Conservation (phyloP, 2,329 filamentous ascomycete genomes). For the Blastomyces silverae region DNA sequence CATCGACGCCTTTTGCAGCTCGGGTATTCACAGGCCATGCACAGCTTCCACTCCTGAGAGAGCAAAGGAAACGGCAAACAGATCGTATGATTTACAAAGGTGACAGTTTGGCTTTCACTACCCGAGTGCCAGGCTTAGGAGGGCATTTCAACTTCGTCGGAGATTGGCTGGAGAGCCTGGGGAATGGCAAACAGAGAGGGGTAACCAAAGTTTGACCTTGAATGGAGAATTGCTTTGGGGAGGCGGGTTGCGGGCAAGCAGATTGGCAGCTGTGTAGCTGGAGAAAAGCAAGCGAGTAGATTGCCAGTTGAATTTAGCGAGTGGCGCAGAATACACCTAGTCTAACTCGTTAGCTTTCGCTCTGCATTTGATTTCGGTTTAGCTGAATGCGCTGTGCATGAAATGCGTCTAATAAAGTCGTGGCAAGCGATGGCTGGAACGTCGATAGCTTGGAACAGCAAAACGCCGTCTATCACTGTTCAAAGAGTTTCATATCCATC, state of each 20-base stretch:
- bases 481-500: not conserved
- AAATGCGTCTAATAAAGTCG: not conserved
- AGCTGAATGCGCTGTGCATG: too few relatives aligned
- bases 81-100: slow-evolving; percentile 50
- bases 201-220: slow-evolving; percentile 40
- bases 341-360: too few relatives aligned
- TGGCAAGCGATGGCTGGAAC: not conserved
- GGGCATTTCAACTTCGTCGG: slow-evolving; percentile 55
- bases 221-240: slow-evolving; percentile 54
- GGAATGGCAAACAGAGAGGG: slow-evolving; percentile 35
- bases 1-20: slow-evolving; percentile 51
- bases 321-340: not conserved
- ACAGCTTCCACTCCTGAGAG: slow-evolving; percentile 44
- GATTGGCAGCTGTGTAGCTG: not conserved
- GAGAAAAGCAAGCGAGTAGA: slow-evolving; percentile 1
- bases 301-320: not conserved
- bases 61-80: slow-evolving; percentile 52
- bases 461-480: not conserved
- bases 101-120: slow-evolving; percentile 52
- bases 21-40: slow-evolving; percentile 52
- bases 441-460: not conserved
- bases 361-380: not conserved
- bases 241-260: slow-evolving; percentile 40
- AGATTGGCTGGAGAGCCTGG: slow-evolving; percentile 40
- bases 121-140: slow-evolving; percentile 57